Conservation (phyloP, 2,329 filamentous ascomycete species). For the Microascus cirrosus region DNA sequence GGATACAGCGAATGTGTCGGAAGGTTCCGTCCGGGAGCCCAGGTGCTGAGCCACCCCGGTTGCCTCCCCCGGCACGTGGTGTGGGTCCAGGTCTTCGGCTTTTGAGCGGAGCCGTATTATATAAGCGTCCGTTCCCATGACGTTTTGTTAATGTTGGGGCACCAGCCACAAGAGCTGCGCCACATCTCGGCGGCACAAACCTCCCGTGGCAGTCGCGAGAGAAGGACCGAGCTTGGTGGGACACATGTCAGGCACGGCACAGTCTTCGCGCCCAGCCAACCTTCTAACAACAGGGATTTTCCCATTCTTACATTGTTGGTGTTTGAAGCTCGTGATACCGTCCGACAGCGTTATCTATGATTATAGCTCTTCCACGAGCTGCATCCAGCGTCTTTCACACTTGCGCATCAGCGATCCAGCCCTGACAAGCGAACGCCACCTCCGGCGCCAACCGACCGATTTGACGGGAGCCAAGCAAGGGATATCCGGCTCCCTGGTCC, state of each 20-base stretch:
- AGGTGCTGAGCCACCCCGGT: background rate
- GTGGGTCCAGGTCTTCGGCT: background rate
- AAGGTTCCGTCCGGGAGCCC: background rate
- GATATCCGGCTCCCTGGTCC: background rate
- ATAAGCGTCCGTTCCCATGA: background rate
- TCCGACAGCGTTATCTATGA: background rate
- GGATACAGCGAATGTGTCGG: background rate
- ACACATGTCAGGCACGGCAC: background rate
- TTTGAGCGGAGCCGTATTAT: background rate
- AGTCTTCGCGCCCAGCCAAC: background rate
- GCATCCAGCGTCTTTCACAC: background rate
- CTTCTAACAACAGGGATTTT: background rate
- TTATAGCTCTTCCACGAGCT: background rate
- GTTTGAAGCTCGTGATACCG: background rate
- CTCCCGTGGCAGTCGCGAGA: background rate
- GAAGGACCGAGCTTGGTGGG: background rate
- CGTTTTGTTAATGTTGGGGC: background rate
- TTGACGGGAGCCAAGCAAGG: background rate
- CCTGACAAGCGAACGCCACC: background rate
- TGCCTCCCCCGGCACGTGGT: background rate
- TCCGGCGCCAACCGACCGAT: background rate
- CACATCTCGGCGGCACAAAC: background rate
- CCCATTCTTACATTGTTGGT: background rate
- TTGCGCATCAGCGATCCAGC: background rate
- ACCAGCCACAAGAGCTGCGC: background rate